phyloP scores from a whole-genome alignment of 208 protist species.

The Herpetomonas tarakana region DNA sequence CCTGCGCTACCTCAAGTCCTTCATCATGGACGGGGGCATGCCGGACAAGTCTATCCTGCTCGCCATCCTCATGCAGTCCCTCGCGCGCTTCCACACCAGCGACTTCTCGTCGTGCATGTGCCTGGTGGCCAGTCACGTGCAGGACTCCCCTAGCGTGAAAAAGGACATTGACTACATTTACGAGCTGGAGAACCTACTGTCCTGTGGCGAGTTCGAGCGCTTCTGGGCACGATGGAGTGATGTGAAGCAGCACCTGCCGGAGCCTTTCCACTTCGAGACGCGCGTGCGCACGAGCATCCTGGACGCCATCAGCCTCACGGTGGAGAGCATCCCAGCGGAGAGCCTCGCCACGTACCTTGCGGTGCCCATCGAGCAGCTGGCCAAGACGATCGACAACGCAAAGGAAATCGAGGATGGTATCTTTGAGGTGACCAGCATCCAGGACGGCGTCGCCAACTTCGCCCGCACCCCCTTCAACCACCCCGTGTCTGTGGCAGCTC shows the following conservation, averaged over 20 bases:
- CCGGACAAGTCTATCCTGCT: conserved; percentile 77
- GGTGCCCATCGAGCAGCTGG: conserved; percentile 41
- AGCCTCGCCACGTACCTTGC: conserved; percentile 60
- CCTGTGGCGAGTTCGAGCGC: conserved; percentile 68
- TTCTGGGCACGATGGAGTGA: conserved; percentile 79
- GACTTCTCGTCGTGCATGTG: conserved; percentile 88
- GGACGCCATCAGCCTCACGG: conserved; percentile 61
- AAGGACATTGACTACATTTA: conserved; percentile 82
- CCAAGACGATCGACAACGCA: conserved; percentile 50
- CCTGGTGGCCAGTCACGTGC: conserved; percentile 76
- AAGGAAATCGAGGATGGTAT: conserved; percentile 50
- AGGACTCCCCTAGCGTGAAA: conserved; percentile 69
- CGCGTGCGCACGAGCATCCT: conserved; percentile 76
- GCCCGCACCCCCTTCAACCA: conserved; percentile 51
- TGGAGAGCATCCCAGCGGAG: conserved; percentile 48
- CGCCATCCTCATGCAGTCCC: conserved; percentile 75
- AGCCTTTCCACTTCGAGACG: conserved; percentile 76
- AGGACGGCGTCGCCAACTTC: conserved; percentile 53
- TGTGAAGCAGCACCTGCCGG: conserved; percentile 60
- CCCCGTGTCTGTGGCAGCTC: not conserved
- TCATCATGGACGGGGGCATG: conserved; percentile 52
- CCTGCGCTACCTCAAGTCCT: conserved; percentile 75
- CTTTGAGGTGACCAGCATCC: conserved; percentile 37
- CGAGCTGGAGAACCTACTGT: conserved; percentile 87
- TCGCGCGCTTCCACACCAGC: conserved; percentile 81